A percentile compares a stretch with the other conserved stretches of the same genome.
Evolutionary conservation across 179 eudicot genomes (phyloP).

Genomic region (Sideroxylon spinosum): DNA sequence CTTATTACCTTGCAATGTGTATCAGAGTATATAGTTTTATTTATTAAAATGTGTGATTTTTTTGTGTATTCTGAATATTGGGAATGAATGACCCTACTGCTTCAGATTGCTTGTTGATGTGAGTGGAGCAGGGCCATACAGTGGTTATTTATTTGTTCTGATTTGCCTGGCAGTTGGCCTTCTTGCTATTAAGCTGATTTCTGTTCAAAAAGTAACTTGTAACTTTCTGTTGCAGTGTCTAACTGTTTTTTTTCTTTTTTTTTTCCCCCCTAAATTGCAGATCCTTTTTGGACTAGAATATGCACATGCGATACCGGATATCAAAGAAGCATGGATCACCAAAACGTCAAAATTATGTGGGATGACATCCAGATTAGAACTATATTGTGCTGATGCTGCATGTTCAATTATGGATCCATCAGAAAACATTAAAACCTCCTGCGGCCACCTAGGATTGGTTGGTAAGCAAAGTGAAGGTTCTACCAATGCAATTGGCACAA

Average conservation of each 20-base stretch:
- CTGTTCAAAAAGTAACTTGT: not conserved
- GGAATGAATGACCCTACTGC: no score
- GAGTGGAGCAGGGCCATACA: no score
- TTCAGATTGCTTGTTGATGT: no score
- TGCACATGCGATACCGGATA: slow-evolving; percentile 54
- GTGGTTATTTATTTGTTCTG: no score
- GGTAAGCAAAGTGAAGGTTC: slow-evolving; percentile 25
- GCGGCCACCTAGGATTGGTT: slow-evolving; percentile 26
- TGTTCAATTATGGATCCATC: slow-evolving; percentile 53
- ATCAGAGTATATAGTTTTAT: no score
- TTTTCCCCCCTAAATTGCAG: slow-evolving; percentile 36
- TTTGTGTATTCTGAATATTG: no score
- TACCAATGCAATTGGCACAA: slow-evolving; percentile 26
- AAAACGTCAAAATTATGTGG: slow-evolving; percentile 29
- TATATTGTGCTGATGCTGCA: slow-evolving; percentile 52
- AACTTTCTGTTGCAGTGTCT: not conserved
- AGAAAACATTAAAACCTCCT: slow-evolving; percentile 23
- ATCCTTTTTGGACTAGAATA: slow-evolving; percentile 83
- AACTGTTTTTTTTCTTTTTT: not conserved
- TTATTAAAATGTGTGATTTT: no score
- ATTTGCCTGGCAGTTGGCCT: no score
- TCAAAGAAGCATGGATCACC: slow-evolving; percentile 40
- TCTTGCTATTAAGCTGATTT: no score
- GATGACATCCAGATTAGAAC: slow-evolving; percentile 31
- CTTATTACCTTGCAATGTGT: no score